These are phyloP conservation scores for Thermoascus crustaceus DNA, from an alignment of 2,329 filamentous ascomycete genomes.

Conservation along the genomic window DNA sequence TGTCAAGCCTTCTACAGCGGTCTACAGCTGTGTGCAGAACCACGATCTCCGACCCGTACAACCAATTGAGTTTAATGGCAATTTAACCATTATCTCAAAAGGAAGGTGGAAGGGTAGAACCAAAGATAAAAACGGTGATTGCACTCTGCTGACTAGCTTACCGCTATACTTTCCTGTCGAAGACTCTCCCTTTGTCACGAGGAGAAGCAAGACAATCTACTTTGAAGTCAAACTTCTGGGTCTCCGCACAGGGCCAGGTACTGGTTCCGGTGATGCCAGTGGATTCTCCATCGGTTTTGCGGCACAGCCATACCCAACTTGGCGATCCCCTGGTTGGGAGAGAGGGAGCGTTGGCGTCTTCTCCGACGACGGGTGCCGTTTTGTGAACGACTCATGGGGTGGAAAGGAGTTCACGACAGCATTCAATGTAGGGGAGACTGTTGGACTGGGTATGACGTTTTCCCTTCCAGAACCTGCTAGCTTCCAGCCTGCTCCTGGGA, in stretches of 20 bases:
- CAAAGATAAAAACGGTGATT: constrained; percentile 38
- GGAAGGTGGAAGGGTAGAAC: constrained; percentile 42
- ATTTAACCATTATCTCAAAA: constrained; percentile 26
- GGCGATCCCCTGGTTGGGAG: constrained; percentile 57
- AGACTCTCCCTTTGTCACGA: constrained; percentile 43
- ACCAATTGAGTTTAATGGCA: constrained; percentile 34
- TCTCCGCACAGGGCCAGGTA: constrained; percentile 31
- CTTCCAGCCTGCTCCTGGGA: constrained; percentile 18
- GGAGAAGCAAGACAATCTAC: constrained; percentile 47
- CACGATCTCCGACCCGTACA: constrained; percentile 39
- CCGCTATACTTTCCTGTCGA: constrained; percentile 48
- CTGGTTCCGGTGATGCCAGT: constrained; percentile 32
- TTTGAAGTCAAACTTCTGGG: constrained; percentile 48
- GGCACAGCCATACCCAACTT: constrained; percentile 54
- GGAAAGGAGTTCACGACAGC: constrained; percentile 49
- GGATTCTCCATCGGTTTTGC: constrained; percentile 53
- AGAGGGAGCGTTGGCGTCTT: constrained; percentile 54
- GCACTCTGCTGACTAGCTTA: constrained; percentile 45
- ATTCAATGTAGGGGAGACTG: constrained; percentile 46
- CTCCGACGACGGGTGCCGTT: constrained; percentile 55
- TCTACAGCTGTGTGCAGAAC: constrained; percentile 35
- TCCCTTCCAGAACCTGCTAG: constrained; percentile 30
- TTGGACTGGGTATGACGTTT: constrained; percentile 54
- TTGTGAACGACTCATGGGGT: constrained; percentile 55
- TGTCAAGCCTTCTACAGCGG: constrained; percentile 32